phyloP scores from a whole-genome alignment of 1,284 basidiomycete genomes.

The Cystobasidiaceae sp. region DNA sequence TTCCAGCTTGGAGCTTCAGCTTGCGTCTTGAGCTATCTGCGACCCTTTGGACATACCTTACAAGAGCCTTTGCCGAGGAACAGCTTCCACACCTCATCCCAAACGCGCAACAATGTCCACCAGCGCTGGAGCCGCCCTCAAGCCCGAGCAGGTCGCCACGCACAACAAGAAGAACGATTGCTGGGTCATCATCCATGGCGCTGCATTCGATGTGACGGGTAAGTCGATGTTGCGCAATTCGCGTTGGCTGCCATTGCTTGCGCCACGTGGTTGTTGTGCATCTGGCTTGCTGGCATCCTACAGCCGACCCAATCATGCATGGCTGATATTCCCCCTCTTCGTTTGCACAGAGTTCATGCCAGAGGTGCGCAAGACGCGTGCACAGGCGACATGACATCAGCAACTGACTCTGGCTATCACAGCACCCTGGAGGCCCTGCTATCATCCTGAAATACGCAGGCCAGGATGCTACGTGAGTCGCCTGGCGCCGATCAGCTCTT shows the following conservation, averaged over 20 bases:
- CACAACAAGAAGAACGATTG: conserved; percentile 69
- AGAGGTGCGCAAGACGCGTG: conserved; percentile 40
- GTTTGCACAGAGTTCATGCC: conserved; percentile 33
- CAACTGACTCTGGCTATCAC: neutral
- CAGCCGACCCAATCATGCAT: neutral
- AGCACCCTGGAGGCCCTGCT: conserved; percentile 70
- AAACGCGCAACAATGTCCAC: neutral
- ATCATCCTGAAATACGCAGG: conserved; percentile 76
- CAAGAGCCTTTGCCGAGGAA: no score
- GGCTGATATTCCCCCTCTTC: conserved; percentile 26
- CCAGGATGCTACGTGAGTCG: conserved; percentile 57
- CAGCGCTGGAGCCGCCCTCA: conserved; percentile 27
- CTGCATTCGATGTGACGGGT: conserved; percentile 18
- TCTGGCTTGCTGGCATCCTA: neutral
- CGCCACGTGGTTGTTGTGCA: neutral
- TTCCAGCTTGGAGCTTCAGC: no score
- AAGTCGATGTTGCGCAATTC: neutral
- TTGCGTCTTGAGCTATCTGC: no score
- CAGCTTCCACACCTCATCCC: neutral
- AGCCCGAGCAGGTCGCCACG: conserved; percentile 56
- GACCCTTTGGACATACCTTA: no score
- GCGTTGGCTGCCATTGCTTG: conserved; percentile 7
- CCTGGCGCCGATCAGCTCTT: neutral
- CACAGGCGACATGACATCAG: no score
- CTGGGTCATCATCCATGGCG: conserved; percentile 84